These are phyloP conservation scores for Lasiodiplodia gonubiensis DNA, from an alignment of 2,329 filamentous ascomycete genomes.

Conservation along the genomic window DNA sequence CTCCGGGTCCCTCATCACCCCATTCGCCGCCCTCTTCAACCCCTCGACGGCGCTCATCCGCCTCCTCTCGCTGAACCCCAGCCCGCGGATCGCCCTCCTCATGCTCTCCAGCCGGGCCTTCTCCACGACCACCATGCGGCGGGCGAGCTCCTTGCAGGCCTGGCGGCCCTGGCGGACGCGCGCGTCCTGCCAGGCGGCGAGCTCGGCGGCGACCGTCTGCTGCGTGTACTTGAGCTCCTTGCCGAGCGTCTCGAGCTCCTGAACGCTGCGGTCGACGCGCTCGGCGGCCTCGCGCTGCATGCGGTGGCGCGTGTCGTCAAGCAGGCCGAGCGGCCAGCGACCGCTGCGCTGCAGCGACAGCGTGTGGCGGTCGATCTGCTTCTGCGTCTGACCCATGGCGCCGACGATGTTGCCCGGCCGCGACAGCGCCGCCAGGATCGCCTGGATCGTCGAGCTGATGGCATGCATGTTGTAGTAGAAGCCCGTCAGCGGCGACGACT, in stretches of 20 bases:
- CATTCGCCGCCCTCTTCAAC: conserved; percentile 1
- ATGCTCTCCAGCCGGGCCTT: conserved; percentile 79
- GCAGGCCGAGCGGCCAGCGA: conserved; percentile 78
- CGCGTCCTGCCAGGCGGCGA: conserved; percentile 93
- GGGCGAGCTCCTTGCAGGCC: conserved; percentile 77
- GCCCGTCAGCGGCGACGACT: conserved; percentile 72
- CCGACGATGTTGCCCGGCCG: conserved; percentile 79
- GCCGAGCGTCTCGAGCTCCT: conserved; percentile 75
- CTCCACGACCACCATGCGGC: conserved; percentile 79
- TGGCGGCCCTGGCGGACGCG: conserved; percentile 77
- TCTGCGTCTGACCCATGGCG: conserved; percentile 74
- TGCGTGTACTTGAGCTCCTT: conserved; percentile 89
- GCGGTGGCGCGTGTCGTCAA: conserved; percentile 86
- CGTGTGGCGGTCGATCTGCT: conserved; percentile 78
- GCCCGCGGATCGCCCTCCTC: conserved; percentile 73
- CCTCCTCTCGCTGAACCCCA: conserved; percentile 35
- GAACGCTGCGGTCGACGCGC: conserved; percentile 71
- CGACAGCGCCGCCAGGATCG: conserved; percentile 78
- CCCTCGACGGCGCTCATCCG: conserved; percentile 9
- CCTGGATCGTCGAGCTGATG: conserved; percentile 82
- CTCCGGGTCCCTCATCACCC: neutral
- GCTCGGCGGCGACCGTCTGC: conserved; percentile 86
- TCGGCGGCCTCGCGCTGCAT: conserved; percentile 84
- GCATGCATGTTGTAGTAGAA: conserved; percentile 80
- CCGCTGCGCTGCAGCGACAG: conserved; percentile 75